These are phyloP conservation scores for Schoenoplectus tabernaemontani DNA, from an alignment of 202 grass and related monocot genomes.

Conservation along the genomic window DNA sequence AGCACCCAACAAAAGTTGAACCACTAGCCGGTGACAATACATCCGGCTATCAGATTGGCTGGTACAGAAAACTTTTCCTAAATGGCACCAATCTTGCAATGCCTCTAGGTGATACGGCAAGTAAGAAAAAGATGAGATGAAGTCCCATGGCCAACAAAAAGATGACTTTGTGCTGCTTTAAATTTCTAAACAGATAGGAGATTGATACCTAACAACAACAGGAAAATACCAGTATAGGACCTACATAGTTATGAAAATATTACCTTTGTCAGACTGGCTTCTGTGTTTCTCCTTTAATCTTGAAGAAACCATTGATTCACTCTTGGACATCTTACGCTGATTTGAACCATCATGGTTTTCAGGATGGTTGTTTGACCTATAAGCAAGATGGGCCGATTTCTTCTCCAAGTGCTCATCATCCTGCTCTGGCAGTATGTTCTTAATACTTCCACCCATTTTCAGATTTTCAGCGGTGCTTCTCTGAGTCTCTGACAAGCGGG, in stretches of 20 bases:
- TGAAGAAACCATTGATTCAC: conserved; percentile 22
- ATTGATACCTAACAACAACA: background rate
- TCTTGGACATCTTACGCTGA: conserved; percentile 19
- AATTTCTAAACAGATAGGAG: background rate
- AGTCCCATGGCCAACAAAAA: background rate
- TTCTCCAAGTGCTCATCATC: background rate
- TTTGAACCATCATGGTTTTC: conserved; percentile 15
- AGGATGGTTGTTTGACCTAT: background rate
- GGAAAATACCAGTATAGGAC: background rate
- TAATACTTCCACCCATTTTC: conserved; percentile 5
- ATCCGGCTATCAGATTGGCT: background rate
- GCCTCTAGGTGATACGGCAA: background rate
- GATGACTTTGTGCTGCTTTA: background rate
- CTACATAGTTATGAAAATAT: background rate
- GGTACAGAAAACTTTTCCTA: background rate
- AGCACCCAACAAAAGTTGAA: background rate
- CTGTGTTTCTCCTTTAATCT: conserved; percentile 32
- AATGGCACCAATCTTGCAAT: background rate
- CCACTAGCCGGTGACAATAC: background rate
- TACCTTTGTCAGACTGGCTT: conserved; percentile 26
- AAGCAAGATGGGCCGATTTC: background rate
- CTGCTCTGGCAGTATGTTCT: background rate
- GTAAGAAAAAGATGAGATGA: background rate
- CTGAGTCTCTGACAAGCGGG: conserved; percentile 13
- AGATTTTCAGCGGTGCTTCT: background rate